Conservation (phyloP, 306 rosid species). For the Quillaja saponaria region DNA sequence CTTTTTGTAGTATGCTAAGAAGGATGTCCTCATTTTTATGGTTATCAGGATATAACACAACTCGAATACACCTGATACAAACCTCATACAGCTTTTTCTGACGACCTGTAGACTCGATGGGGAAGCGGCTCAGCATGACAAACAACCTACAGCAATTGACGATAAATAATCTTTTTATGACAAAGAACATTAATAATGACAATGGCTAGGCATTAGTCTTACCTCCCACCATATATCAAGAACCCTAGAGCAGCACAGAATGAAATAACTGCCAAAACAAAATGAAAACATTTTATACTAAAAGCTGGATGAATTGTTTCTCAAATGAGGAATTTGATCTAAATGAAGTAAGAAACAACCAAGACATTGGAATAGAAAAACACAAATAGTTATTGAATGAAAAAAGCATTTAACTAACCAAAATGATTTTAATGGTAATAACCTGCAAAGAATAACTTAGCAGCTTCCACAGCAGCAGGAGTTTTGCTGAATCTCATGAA, state of each 20-base stretch:
- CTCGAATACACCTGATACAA: no score
- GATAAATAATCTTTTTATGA: conserved; percentile 7
- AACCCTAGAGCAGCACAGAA: conserved; percentile 72
- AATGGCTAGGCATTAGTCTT: conserved; percentile 17
- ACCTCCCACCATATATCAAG: conserved; percentile 87
- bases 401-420: background rate
- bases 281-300: no score
- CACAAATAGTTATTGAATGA: background rate
- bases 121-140: conserved; percentile 69
- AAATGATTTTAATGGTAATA: conserved; percentile 16
- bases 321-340: background rate
- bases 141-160: conserved; percentile 51
- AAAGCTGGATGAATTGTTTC: no score
- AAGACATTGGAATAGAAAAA: no score
- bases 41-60: no score
- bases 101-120: conserved; percentile 81
- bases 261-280: conserved; percentile 59
- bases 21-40: no score
- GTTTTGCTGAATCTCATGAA: conserved; percentile 44
- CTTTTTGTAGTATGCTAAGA: no score
- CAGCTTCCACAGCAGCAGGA: conserved; percentile 44
- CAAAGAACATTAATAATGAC: background rate
- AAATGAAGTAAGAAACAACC: background rate
- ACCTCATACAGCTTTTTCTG: conserved; percentile 80
- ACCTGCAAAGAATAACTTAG: conserved; percentile 76